Conservation (phyloP, 2,329 filamentous ascomycete genomes). For the Hirsutella minnesotensis region DNA sequence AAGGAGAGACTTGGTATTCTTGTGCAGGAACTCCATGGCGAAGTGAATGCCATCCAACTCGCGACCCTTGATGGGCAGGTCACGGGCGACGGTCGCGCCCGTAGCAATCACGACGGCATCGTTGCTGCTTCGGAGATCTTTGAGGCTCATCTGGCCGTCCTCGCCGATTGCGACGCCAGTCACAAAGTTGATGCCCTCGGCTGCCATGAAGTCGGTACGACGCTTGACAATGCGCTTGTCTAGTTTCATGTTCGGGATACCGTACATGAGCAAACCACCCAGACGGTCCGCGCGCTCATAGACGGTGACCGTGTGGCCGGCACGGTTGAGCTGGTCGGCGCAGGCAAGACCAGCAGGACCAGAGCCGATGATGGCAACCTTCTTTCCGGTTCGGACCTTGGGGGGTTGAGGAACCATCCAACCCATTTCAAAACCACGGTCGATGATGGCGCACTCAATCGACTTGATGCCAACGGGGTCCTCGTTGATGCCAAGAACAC, state of each 20-base stretch:
- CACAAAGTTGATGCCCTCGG: slow-evolving; percentile 76
- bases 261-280: slow-evolving; percentile 93
- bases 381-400: slow-evolving; percentile 74
- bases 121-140: slow-evolving; percentile 59
- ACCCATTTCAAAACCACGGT: slow-evolving; percentile 93
- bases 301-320: slow-evolving; percentile 77
- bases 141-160: slow-evolving; percentile 47
- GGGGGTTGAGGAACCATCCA: slow-evolving; percentile 88
- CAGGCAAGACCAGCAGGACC: slow-evolving; percentile 82
- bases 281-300: slow-evolving; percentile 87
- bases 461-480: slow-evolving; percentile 97
- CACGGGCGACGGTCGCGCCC: slow-evolving; percentile 84
- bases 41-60: slow-evolving; percentile 86
- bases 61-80: slow-evolving; percentile 81
- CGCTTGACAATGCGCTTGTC: slow-evolving; percentile 96
- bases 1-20: slow-evolving; percentile 93
- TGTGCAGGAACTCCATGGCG: slow-evolving; percentile 94
- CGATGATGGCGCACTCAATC: slow-evolving; percentile 95
- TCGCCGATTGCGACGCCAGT: slow-evolving; percentile 70
- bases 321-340: slow-evolving; percentile 89
- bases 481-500: slow-evolving; percentile 91
- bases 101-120: slow-evolving; percentile 87
- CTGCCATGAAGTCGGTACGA: slow-evolving; percentile 87
- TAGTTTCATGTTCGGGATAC: slow-evolving; percentile 98
- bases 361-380: slow-evolving; percentile 78